Conservation (phyloP, 208 protist genomes). For the Trypanosomatidae sp. region DNA sequence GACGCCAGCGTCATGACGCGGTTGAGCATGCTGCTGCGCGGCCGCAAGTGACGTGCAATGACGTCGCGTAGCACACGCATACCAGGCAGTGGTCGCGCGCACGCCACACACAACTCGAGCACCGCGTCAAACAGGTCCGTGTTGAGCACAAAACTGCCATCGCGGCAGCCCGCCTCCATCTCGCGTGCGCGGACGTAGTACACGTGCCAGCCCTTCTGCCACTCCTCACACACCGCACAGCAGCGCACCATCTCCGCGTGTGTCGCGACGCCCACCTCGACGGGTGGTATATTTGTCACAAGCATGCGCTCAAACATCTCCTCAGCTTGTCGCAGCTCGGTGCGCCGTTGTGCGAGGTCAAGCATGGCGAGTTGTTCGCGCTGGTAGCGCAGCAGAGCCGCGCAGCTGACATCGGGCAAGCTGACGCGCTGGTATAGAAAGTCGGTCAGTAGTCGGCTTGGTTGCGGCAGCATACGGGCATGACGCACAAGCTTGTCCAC, state of each 20-base stretch:
- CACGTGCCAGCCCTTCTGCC: conserved; percentile 70
- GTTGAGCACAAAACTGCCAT: conserved; percentile 34
- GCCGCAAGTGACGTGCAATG: conserved; percentile 54
- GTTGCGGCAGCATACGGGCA: conserved; percentile 77
- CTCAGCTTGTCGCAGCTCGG: conserved; percentile 40
- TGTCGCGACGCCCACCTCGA: conserved; percentile 70
- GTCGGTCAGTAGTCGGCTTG: conserved; percentile 71
- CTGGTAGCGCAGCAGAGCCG: conserved; percentile 74
- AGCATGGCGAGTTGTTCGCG: conserved; percentile 62
- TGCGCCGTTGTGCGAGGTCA: conserved; percentile 32
- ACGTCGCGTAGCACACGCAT: conserved; percentile 44
- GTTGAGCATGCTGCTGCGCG: conserved; percentile 55
- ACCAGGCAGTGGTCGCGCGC: conserved; percentile 34
- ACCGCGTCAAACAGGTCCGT: conserved; percentile 76
- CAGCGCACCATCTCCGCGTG: conserved; percentile 89
- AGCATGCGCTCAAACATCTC: conserved; percentile 86
- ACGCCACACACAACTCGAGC: conserved; percentile 60
- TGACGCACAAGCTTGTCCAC: conserved; percentile 86
- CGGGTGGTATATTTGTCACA: conserved; percentile 82
- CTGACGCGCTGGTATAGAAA: conserved; percentile 86
- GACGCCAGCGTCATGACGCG: conserved; percentile 52
- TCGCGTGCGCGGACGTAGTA: conserved; percentile 65
- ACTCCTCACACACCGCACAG: conserved; percentile 60
- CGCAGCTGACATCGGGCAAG: conserved; percentile 65
- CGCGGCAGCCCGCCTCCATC: conserved; percentile 23